A percentile compares a stretch with the other conserved stretches of the same genome.
These are phyloP conservation scores for Puccinia polysora DNA, from an alignment of 1,284 basidiomycete genomes.

Conservation along the genomic window DNA sequence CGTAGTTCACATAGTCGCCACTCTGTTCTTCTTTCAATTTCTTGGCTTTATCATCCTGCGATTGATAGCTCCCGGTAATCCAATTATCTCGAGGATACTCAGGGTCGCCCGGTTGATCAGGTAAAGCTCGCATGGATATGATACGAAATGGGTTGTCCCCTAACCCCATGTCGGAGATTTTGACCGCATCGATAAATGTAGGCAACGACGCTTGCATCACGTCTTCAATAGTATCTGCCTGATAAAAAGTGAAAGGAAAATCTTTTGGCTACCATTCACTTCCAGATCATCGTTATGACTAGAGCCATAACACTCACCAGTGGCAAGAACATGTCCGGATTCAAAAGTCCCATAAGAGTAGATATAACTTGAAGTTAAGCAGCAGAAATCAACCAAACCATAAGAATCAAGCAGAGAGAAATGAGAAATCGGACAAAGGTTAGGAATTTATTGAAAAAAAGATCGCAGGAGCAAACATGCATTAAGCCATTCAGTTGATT, in stretches of 20 bases:
- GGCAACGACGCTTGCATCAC: conserved; percentile 65
- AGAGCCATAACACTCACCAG: conserved; percentile 46
- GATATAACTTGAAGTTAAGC: conserved; percentile 43
- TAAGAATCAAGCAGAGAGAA: too few relatives aligned
- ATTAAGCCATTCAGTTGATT: conserved; percentile 59
- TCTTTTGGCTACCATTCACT: conserved; percentile 51
- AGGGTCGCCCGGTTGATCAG: conserved; percentile 60
- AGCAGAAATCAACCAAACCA: not conserved
- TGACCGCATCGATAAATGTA: conserved; percentile 67
- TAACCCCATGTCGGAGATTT: conserved; percentile 69
- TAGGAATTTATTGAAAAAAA: too few relatives aligned
- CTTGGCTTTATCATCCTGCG: conserved; percentile 47
- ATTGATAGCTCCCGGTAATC: conserved; percentile 53
- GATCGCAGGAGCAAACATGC: conserved; percentile 45
- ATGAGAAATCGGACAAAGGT: too few relatives aligned
- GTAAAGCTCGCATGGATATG: conserved; percentile 61
- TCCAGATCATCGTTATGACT: not conserved
- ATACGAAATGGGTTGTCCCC: conserved; percentile 67
- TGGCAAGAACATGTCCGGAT: conserved; percentile 59
- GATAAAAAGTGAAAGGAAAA: conserved; percentile 53
- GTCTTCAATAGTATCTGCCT: conserved; percentile 63
- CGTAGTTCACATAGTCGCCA: conserved; percentile 63
- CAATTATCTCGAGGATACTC: conserved; percentile 60
- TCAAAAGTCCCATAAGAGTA: conserved; percentile 56
- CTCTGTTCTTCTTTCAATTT: conserved; percentile 56